Conservation (phyloP, 768 basidiomycete genomes). For the Mycena crocata region DNA sequence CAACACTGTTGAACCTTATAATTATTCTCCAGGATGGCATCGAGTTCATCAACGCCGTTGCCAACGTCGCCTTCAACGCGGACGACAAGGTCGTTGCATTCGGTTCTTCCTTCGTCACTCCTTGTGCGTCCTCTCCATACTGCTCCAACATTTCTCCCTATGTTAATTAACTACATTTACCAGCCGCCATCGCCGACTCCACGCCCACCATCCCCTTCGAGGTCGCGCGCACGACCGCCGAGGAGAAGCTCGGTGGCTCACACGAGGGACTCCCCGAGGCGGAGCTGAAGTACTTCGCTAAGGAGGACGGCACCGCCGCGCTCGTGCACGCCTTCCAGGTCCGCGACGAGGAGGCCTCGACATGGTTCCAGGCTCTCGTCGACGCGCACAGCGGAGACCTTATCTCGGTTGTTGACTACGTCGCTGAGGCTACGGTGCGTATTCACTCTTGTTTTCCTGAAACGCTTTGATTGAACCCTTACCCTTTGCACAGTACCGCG, state of each 20-base stretch:
- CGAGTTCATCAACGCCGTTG: conserved; percentile 45
- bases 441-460: conserved; percentile 52
- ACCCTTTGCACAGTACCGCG: neutral
- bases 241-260: conserved; percentile 40
- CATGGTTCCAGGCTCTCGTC: conserved; percentile 61
- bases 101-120: conserved; percentile 32
- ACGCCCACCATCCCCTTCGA: conserved; percentile 42
- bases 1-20: no score
- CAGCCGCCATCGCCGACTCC: conserved; percentile 34
- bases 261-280: conserved; percentile 44
- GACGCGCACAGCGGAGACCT: conserved; percentile 56
- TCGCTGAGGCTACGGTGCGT: conserved; percentile 50
- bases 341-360: conserved; percentile 36
- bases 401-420: conserved; percentile 58
- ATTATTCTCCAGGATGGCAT: conserved; percentile 41
- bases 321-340: conserved; percentile 44
- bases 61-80: conserved; percentile 35
- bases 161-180: neutral
- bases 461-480: conserved; percentile 53
- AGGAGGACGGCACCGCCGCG: conserved; percentile 42
- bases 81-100: conserved; percentile 34
- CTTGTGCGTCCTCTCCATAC: neutral
- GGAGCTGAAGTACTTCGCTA: conserved; percentile 47
- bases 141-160: conserved; percentile 28
- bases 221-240: conserved; percentile 46